Evolutionary conservation across 306 rosid genomes (phyloP), one percentile per base, ranked within the genome.

Genomic region (Castanea crenata): DNA sequence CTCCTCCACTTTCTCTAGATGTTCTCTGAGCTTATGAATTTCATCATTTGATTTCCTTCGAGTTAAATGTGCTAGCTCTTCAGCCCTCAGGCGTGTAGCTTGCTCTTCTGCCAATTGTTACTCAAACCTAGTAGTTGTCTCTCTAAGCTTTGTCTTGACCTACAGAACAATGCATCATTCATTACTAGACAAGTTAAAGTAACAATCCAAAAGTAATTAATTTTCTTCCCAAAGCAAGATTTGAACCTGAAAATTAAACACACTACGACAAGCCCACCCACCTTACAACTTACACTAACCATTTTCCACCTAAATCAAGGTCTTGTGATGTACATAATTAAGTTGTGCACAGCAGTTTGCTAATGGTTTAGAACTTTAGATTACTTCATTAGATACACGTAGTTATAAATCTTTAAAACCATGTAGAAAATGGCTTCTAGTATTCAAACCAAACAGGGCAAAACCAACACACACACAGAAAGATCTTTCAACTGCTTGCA

Each of bases 21-120:
- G 85, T 32, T 92, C 84, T 80, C 94, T 70, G 16, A 92, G 93
- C 77, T 79, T 76, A 13, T 83, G 88, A 68, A 94, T 94, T 82
- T 92, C 93, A 4, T 87, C 91, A 25, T 86, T 79, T 8, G 98
- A 92, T 81, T 68, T 85, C 74, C 1, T 51, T 70, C 90, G 98
- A 77, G 92, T 92, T 21, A 27, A 6, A 61, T 31, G 86, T 8
- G 97, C 97, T 61, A 41, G 67, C 79, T 85, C 86, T 82, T 92
- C 96, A 5, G 94, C 85, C 81, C 54, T 80, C 3, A 90, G 85
- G 55, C 97, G 85, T 16, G 97, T 97, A 55, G 92, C 89, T 32
- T 92, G 93, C 81, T 94, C 98, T 55, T 94, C 92, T 1, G 87
- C 89, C 85, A 92, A 77, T 75, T 87, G 92, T 69, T 88, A 86